Evolutionary conservation across 306 rosid genomes (phyloP).

Genomic region (Luffa aegyptiaca): DNA sequence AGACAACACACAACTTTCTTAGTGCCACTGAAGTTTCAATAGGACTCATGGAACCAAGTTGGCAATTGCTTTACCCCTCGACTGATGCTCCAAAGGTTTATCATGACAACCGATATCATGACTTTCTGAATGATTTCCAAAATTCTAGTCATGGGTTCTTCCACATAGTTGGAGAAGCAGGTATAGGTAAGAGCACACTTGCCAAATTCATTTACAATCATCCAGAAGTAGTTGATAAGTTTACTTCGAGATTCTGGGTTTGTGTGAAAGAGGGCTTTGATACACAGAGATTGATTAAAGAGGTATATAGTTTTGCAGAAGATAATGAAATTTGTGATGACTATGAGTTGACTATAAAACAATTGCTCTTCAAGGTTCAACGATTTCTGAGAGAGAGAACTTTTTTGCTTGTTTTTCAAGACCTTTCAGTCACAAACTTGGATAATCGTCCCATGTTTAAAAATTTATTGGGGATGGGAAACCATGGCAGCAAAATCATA

Average conservation of each 20-base stretch:
- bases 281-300: not conserved
- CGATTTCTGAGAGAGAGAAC: not conserved
- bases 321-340: not conserved
- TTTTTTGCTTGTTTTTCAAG: not conserved
- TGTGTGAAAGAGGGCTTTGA: not conserved
- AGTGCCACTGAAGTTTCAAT: not conserved
- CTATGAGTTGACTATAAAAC: not conserved
- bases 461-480: not conserved
- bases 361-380: not conserved
- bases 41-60: not conserved
- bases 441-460: not conserved
- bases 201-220: not conserved
- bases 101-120: accelerated
- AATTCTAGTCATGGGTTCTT: not conserved
- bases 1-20: not conserved
- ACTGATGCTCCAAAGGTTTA: not conserved
- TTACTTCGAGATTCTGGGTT: not conserved
- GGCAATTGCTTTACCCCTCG: not conserved
- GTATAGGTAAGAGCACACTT: constrained; percentile 3
- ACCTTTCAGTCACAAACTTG: not conserved
- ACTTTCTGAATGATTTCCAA: not conserved
- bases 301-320: not conserved
- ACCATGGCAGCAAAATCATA: not conserved
- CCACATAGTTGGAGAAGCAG: not conserved
- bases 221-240: not conserved